These are phyloP conservation scores for Solanum ossicruentum DNA, from an alignment of 257 asterid genomes.

Conservation along the genomic window DNA sequence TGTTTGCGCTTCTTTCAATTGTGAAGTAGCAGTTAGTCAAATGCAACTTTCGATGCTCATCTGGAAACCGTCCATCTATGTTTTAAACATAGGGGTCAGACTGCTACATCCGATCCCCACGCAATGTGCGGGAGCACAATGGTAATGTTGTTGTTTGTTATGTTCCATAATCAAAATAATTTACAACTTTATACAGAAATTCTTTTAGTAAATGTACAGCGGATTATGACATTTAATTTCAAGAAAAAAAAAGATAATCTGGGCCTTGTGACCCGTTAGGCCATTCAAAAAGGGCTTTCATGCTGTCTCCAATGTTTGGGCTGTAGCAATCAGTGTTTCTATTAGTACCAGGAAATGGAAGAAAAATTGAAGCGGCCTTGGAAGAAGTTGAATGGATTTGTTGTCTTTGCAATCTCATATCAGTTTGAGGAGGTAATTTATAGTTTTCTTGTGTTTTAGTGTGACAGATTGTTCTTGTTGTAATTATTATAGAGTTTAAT, in stretches of 20 bases:
- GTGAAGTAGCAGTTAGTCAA: too few species aligned
- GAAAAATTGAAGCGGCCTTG: background rate
- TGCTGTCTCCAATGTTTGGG: background rate
- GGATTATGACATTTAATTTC: background rate
- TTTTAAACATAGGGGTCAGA: too few species aligned
- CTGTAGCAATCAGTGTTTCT: background rate
- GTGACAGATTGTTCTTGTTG: background rate
- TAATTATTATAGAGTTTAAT: background rate
- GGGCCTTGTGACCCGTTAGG: background rate
- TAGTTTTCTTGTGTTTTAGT: background rate
- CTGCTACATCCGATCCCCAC: too few species aligned
- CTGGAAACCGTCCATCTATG: too few species aligned
- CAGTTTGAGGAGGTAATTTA: background rate
- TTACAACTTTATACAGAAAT: background rate
- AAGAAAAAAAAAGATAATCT: too few species aligned
- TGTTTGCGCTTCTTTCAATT: too few species aligned
- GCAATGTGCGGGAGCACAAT: too few species aligned
- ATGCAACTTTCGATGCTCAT: too few species aligned
- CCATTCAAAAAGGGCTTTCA: background rate
- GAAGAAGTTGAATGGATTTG: conserved; percentile 16
- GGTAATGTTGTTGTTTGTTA: too few species aligned
- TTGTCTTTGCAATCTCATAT: conserved; percentile 2
- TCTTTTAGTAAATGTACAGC: background rate
- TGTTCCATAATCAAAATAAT: too few species aligned
- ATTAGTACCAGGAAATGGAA: background rate